A percentile compares a stretch with the other conserved stretches of the same genome.
These are phyloP conservation scores for Alloteropsis semialata DNA, from an alignment of 176 grass and related monocot genomes.

Conservation along the genomic window DNA sequence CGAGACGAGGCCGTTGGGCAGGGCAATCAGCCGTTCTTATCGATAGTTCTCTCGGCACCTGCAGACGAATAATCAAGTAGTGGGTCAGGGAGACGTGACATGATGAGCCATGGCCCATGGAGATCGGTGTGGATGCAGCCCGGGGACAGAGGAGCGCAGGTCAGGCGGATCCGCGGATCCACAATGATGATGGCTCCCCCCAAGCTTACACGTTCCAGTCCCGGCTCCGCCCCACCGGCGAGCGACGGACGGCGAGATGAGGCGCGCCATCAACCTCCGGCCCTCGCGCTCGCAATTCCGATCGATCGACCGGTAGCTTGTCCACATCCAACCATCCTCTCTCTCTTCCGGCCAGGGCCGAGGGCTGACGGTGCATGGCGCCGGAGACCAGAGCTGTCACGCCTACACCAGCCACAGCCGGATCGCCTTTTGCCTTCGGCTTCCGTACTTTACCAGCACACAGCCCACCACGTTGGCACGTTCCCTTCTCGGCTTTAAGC, in stretches of 20 bases:
- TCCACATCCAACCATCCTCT: not conserved
- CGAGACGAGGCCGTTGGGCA: constrained; percentile 25
- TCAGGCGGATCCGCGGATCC: not conserved
- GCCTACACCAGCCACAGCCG: not conserved
- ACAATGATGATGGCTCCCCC: constrained; percentile 43
- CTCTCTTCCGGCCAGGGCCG: too few relatives aligned
- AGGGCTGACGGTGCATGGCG: not conserved
- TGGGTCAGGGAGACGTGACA: not conserved
- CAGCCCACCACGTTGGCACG: constrained; percentile 28
- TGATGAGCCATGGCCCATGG: constrained; percentile 18
- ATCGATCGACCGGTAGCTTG: not conserved
- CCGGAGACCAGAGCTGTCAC: not conserved
- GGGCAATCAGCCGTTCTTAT: not conserved
- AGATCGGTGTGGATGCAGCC: not conserved
- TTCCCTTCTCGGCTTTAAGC: constrained; percentile 30
- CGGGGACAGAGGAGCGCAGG: not conserved
- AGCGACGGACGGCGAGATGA: not conserved
- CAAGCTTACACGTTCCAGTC: constrained; percentile 15
- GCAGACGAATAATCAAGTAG: constrained; percentile 14
- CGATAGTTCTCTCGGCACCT: not conserved
- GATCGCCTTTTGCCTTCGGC: constrained; percentile 37
- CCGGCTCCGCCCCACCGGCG: not conserved
- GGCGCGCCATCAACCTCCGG: not conserved
- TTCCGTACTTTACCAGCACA: constrained; percentile 26
- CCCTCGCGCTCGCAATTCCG: not conserved